phyloP scores from a whole-genome alignment of 345 rosid genomes.

The Raphanus sativus region DNA sequence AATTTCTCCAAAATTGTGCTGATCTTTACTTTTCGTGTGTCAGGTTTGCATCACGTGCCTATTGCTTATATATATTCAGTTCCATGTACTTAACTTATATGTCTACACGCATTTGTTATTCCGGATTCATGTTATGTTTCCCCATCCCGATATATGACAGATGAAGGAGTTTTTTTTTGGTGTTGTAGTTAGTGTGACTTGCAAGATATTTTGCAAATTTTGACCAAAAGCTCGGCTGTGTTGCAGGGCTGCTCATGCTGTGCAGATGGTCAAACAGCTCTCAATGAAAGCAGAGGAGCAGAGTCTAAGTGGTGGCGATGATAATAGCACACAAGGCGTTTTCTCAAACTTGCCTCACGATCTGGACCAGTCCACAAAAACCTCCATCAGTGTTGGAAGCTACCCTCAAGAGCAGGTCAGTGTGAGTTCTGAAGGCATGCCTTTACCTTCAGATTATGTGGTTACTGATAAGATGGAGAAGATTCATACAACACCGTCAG shows the following conservation, averaged over 20 bases:
- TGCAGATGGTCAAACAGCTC: conserved; percentile 77
- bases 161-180: background rate
- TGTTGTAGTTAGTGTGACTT: conserved; percentile 14
- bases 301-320: conserved; percentile 61
- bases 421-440: conserved; percentile 74
- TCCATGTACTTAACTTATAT: conserved; percentile 2
- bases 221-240: conserved; percentile 19
- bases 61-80: conserved; percentile 9
- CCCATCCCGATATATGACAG: background rate
- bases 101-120: background rate
- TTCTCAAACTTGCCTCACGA: conserved; percentile 82
- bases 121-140: background rate
- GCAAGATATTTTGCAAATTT: conserved; percentile 6
- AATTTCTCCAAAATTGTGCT: conserved; percentile 82
- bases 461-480: conserved; percentile 51
- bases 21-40: conserved; percentile 95
- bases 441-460: conserved; percentile 43
- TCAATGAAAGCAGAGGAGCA: conserved; percentile 74
- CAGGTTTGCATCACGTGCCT: conserved; percentile 60
- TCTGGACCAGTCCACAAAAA: conserved; percentile 69
- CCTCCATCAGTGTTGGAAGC: conserved; percentile 88
- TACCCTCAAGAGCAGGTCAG: conserved; percentile 82
- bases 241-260: conserved; percentile 85
- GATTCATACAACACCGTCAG: conserved; percentile 40
- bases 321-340: conserved; percentile 69